Conservation (phyloP, 2,329 filamentous ascomycete genomes). For the Talaromyces sp. region DNA sequence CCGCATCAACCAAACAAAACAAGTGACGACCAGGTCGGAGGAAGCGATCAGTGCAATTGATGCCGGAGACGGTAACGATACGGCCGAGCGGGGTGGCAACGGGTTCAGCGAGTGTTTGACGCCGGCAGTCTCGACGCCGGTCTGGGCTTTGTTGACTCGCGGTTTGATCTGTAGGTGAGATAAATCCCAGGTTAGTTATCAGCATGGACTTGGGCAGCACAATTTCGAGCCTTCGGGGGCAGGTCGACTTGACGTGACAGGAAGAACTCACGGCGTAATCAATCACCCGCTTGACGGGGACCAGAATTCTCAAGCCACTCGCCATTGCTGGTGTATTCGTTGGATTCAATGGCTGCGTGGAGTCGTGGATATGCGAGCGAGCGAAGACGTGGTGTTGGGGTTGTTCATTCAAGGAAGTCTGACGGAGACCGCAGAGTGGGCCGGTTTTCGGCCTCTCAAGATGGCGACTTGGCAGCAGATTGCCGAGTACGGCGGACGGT, state of each 20-base stretch:
- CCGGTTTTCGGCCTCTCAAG: not conserved
- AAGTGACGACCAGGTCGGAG: not conserved
- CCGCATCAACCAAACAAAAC: not conserved
- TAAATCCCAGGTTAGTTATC: not conserved
- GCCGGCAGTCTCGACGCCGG: conserved; percentile 82
- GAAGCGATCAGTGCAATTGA: not conserved
- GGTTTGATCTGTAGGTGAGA: conserved; percentile 59
- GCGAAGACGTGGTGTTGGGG: not conserved
- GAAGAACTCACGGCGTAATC: conserved; percentile 67
- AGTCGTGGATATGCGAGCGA: not conserved
- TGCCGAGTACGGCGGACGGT: no score
- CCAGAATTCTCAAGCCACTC: conserved; percentile 62
- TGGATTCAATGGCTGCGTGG: not conserved
- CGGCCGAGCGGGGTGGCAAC: conserved; percentile 44
- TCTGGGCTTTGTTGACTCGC: conserved; percentile 65
- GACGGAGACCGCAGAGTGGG: not conserved
- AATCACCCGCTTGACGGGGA: conserved; percentile 78
- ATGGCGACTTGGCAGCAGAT: no score
- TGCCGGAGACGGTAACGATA: no score
- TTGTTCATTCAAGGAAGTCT: not conserved
- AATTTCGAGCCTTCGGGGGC: not conserved
- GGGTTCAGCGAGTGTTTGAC: conserved; percentile 99
- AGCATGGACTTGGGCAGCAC: not conserved
- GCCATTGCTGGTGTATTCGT: conserved; percentile 32
- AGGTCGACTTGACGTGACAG: no score